phyloP scores from a whole-genome alignment of 75 land plant genomes.

The Selaginella moellendorffii region DNA sequence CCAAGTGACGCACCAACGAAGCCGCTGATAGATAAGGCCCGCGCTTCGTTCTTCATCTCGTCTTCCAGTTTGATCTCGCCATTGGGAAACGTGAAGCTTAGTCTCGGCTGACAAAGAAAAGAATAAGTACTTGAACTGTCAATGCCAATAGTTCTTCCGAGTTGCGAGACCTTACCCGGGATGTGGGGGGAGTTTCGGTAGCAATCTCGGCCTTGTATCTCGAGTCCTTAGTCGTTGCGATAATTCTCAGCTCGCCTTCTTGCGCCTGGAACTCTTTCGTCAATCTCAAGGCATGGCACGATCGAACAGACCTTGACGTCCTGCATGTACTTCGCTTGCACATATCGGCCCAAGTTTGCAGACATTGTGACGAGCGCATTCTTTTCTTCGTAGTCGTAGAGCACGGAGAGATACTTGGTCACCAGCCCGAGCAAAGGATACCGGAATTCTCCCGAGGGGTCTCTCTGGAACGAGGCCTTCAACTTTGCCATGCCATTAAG shows the following conservation, averaged over 20 bases:
- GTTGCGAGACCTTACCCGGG: no score
- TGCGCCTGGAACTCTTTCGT: constrained; percentile 48
- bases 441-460: constrained; percentile 31
- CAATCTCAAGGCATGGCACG: no score
- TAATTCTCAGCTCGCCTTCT: constrained; percentile 60
- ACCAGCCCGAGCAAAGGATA: constrained; percentile 40
- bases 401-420: constrained; percentile 45
- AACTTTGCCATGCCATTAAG: constrained; percentile 76
- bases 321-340: constrained; percentile 34
- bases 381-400: constrained; percentile 54
- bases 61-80: constrained; percentile 68
- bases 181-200: constrained; percentile 36
- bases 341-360: constrained; percentile 22
- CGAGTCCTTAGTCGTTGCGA: constrained; percentile 34
- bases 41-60: constrained; percentile 30
- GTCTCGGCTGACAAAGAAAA: constrained; percentile 95
- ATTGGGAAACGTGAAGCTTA: constrained; percentile 46
- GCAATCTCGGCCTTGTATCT: constrained; percentile 47
- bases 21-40: constrained; percentile 44
- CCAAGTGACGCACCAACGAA: constrained; percentile 33
- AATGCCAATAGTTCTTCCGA: no score
- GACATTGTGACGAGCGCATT: constrained; percentile 50
- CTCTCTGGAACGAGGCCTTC: constrained; percentile 54
- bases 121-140: no score
- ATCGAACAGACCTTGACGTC: constrained; percentile 71